phyloP scores from a whole-genome alignment of 2,329 filamentous ascomycete species.

The Cladorrhinum sp. region DNA sequence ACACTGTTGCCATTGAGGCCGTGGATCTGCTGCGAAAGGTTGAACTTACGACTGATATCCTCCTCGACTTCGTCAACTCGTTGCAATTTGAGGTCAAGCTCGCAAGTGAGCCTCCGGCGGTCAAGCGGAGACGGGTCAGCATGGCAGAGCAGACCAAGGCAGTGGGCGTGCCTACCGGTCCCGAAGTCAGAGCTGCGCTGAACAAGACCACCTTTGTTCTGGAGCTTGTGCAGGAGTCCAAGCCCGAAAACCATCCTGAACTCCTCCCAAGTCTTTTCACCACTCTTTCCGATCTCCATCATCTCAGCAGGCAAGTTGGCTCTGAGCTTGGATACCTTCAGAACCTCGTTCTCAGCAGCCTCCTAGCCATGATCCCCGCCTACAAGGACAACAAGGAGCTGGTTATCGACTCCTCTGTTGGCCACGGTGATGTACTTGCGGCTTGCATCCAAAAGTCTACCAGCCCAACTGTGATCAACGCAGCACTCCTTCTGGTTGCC shows the following conservation, averaged over 20 bases:
- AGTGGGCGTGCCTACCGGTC: constrained; percentile 58
- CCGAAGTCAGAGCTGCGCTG: constrained; percentile 65
- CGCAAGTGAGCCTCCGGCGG: constrained; percentile 66
- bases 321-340: constrained; percentile 90
- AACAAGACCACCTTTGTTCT: constrained; percentile 81
- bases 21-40: constrained; percentile 71
- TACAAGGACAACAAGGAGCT: constrained; percentile 61
- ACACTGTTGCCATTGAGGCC: constrained; percentile 55
- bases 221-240: constrained; percentile 80
- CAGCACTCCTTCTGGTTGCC: constrained; percentile 82
- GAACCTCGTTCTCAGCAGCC: constrained; percentile 74
- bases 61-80: constrained; percentile 69
- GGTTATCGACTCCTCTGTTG: constrained; percentile 71
- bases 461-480: constrained; percentile 91
- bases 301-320: constrained; percentile 74
- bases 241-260: constrained; percentile 70
- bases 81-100: constrained; percentile 72
- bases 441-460: constrained; percentile 90
- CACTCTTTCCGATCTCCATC: constrained; percentile 80
- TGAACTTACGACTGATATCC: constrained; percentile 67
- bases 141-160: constrained; percentile 63
- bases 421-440: constrained; percentile 86
- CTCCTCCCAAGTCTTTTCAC: constrained; percentile 79
- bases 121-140: constrained; percentile 77
- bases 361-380: constrained; percentile 79